Conservation (phyloP, 2,329 filamentous ascomycete species). For the Daldinia sp. region DNA sequence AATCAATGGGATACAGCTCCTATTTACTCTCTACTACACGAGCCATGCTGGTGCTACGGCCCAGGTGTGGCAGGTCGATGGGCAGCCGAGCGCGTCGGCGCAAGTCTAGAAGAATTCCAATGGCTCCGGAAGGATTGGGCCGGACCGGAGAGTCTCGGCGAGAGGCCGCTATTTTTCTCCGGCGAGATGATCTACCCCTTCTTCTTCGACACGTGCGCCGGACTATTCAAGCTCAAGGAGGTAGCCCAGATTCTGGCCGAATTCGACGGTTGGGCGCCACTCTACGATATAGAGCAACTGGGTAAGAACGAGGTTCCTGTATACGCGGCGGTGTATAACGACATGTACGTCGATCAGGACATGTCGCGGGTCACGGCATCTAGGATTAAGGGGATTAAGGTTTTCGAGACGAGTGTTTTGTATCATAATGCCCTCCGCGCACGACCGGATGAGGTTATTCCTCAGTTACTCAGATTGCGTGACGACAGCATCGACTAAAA, state of each 20-base stretch:
- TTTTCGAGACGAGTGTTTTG: conserved; percentile 85
- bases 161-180: conserved; percentile 76
- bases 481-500: conserved; percentile 70
- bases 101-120: conserved; percentile 54
- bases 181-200: conserved; percentile 93
- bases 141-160: conserved; percentile 48
- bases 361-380: conserved; percentile 76
- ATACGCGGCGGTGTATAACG: conserved; percentile 85
- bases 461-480: conserved; percentile 77
- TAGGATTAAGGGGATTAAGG: conserved; percentile 78
- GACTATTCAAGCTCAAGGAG: conserved; percentile 73
- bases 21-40: conserved; percentile 87
- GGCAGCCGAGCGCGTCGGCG: conserved; percentile 74
- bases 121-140: conserved; percentile 59
- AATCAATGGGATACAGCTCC: conserved; percentile 77
- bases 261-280: conserved; percentile 72
- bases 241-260: conserved; percentile 76
- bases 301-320: conserved; percentile 82
- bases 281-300: conserved; percentile 80
- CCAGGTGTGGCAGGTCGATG: conserved; percentile 71
- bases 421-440: conserved; percentile 84
- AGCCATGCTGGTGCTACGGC: conserved; percentile 84
- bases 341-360: conserved; percentile 90
- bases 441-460: conserved; percentile 78
- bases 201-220: conserved; percentile 82